Percentiles rank a stretch among this genome's conserved stretches.
These are phyloP conservation scores for Posidonia australis DNA, from an alignment of 106 monocot genomes.

Conservation along the genomic window DNA sequence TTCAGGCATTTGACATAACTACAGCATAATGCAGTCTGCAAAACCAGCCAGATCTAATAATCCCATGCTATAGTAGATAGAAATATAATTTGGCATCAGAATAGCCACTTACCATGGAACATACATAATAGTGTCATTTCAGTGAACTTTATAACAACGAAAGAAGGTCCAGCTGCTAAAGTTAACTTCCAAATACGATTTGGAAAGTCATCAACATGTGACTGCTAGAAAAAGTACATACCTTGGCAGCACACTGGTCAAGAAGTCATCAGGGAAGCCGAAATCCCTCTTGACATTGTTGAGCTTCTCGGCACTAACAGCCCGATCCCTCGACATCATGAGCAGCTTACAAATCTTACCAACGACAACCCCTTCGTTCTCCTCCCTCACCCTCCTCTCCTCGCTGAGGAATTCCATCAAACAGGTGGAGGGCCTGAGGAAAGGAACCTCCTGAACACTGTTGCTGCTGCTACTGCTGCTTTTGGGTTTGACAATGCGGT, in stretches of 20 bases:
- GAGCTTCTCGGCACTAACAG: slow-evolving; percentile 45
- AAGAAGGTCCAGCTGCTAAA: background rate
- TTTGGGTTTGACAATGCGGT: slow-evolving; percentile 18
- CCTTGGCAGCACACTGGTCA: slow-evolving; percentile 34
- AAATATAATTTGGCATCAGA: background rate
- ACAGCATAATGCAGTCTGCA: background rate
- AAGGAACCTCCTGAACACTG: background rate
- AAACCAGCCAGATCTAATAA: background rate
- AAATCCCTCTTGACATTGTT: slow-evolving; percentile 59
- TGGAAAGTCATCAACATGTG: background rate
- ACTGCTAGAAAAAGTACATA: background rate
- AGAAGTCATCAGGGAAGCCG: slow-evolving; percentile 65
- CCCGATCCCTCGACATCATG: slow-evolving; percentile 58
- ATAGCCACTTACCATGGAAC: too few relatives aligned
- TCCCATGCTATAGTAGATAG: background rate
- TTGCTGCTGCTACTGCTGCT: background rate
- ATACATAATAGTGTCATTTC: too few relatives aligned
- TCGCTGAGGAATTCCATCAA: slow-evolving; percentile 12
- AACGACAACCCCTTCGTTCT: slow-evolving; percentile 25
- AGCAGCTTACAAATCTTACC: slow-evolving; percentile 69
- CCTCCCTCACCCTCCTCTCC: slow-evolving; percentile 22
- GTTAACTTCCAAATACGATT: background rate
- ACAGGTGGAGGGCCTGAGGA: slow-evolving; percentile 1
- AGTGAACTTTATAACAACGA: too few relatives aligned
- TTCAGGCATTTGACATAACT: background rate